Base-by-base conservation (phyloP, 2,329 filamentous ascomycete species). In the Phaeosphaeriaceae sp. region DNA sequence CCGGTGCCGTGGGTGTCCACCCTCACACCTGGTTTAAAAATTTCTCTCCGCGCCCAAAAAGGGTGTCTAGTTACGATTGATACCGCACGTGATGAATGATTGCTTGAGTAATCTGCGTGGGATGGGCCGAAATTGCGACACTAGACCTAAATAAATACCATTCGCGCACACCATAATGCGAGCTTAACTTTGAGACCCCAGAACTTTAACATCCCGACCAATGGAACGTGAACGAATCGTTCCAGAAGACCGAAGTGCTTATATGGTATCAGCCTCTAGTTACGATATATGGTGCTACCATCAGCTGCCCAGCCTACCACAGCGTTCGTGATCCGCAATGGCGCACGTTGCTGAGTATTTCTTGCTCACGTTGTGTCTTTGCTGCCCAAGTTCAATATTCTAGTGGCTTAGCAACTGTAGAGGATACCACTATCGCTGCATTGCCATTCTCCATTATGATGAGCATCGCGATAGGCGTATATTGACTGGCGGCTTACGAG, bases 131-230 rank as follows among this genome's bases (percentile, higher is more conserved):
- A 13, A 37, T 38, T 32, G 12, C 28, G 17, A 20, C 15, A 26
- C 42, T 32, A 38, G 32, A 13, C 34, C 26, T 18, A 45, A 38
- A 37, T 12, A 4, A 45, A 11, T 16, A 34, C 16, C 15, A 21
- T 17, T n/a, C 33, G 21, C 13, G 33, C 26, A 23, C 34, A 38
- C 17, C 23, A 23, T 8, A 33, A 33, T 4, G 23, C 8, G 17
- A 39, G 20, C 20, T 36, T 6, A 26, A 39, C 42, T 45, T 17
- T 45, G 32, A 45, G 32, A 6, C 21, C 30, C 35, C 26, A n/a
- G n/a, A n/a, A n/a, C n/a, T 45, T 17, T 45, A 38, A 45, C 30
- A 6, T 32, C 30, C 35, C 26, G 33, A 17, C 34, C 26, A 18
- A 33, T 15, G 23, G 34, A 38, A 38, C 38, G n/a, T n/a, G n/a